Base-by-base conservation (phyloP, 345 rosid species). In the Passiflora organensis region DNA sequence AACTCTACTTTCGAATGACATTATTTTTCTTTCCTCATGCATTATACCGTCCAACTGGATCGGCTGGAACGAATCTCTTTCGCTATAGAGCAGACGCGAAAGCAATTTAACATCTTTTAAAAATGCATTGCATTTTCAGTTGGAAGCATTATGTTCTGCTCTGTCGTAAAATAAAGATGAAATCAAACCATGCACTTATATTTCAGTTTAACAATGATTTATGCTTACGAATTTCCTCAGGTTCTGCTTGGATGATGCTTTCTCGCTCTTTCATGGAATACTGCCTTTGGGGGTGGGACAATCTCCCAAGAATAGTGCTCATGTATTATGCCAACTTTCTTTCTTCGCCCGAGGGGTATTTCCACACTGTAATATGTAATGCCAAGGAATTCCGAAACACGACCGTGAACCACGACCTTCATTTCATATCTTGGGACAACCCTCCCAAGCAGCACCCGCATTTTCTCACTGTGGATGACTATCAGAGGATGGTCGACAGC, bases 201-300 rank as follows among this genome's bases (percentile, higher is more conserved):
- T 28, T 28, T 28, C 34, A 28, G n/a, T 51, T 44, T 62, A 46
- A 46, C 43, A 12, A 11, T 56, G 10, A 41, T 21, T 71, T 42
- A 23, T 56, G 44, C 39, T 4, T 11, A 12, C 42, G 9, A n/a
- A 32, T 58, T 63, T 32, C 48, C 36, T 15, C 76, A 87, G 96
- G 96, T 54, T 91, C 97, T 37, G 96, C 97, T 23, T 91, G 97
- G 97, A 89, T 91, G 82, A 83, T 82, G 84, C 75, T 91, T 24
- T 79, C 96, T 24, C 89, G 91, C 13, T 75, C 95, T 53, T 91
- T 91, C 37, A 65, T 91, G 1, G 96, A 91, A 60, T 91, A 77
- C 54, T 80, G 78, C 58, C 52, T 83, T 36, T 79, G 87, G 87
- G 97, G 97, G 10, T 91, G 97, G 96, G 86, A 91, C 77, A 91